Conservation (phyloP, 202 grass and related monocot species). For the Schoenoplectus tabernaemontani region DNA sequence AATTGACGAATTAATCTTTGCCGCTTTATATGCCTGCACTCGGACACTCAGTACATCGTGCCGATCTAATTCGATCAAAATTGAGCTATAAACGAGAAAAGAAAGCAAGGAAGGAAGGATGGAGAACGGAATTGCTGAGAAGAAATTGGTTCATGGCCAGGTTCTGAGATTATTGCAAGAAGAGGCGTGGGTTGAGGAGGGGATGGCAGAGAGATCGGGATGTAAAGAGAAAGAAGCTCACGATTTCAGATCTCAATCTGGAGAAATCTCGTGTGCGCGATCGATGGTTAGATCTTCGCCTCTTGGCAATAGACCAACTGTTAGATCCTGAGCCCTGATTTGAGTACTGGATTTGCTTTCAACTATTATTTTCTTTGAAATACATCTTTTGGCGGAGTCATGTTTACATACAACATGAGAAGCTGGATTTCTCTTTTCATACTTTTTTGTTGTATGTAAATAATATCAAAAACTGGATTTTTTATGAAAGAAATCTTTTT, state of each 20-base stretch:
- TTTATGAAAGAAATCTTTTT: too few species aligned
- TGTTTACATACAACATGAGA: too few species aligned
- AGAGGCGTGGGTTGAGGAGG: conserved; percentile 1
- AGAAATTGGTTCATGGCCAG: conserved; percentile 5
- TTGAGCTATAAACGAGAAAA: neutral
- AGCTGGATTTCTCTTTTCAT: too few species aligned
- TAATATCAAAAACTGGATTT: too few species aligned
- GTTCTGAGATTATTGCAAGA: conserved; percentile 1
- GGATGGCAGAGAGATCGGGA: neutral
- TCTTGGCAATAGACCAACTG: neutral
- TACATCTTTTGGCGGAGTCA: neutral
- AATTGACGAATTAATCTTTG: neutral
- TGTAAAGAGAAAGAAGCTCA: neutral
- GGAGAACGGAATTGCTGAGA: neutral
- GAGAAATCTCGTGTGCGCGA: neutral
- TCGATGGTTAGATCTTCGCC: conserved; percentile 7
- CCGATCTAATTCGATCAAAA: neutral
- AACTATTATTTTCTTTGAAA: neutral
- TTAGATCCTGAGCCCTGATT: neutral
- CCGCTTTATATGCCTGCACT: neutral
- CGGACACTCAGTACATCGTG: neutral
- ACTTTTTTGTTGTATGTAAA: too few species aligned
- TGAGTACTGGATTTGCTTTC: neutral
- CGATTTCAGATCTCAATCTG: neutral
- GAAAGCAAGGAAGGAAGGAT: neutral